A percentile compares a stretch with the other conserved stretches of the same genome.
These are phyloP conservation scores for Fonsecaea multimorphosa DNA, from an alignment of 2,329 filamentous ascomycete species.

Conservation along the genomic window DNA sequence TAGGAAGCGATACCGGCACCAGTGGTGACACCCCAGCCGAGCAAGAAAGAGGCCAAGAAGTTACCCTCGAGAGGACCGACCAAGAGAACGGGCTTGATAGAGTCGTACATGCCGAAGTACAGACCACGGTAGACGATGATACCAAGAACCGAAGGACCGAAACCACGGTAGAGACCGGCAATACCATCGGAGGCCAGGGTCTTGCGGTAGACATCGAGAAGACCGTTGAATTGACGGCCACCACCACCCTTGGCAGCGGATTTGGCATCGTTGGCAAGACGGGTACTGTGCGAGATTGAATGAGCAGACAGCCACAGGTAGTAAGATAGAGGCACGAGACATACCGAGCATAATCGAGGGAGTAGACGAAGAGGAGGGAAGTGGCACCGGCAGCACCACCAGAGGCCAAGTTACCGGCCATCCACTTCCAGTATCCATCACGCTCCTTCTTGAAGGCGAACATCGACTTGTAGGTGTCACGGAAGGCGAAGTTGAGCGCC, in stretches of 20 bases:
- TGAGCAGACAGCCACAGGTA: constrained; percentile 7
- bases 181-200: constrained; percentile 98
- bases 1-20: constrained; percentile 99
- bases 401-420: constrained; percentile 99
- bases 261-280: constrained; percentile 99
- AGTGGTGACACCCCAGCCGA: constrained; percentile 99
- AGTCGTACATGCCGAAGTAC: constrained; percentile 99
- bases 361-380: constrained; percentile 99
- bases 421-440: constrained; percentile 98
- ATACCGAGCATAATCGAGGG: constrained; percentile 89
- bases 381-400: constrained; percentile 99
- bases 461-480: constrained; percentile 99
- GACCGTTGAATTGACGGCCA: constrained; percentile 99
- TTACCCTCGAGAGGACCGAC: constrained; percentile 90
- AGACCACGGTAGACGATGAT: constrained; percentile 99
- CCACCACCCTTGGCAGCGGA: constrained; percentile 88
- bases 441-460: constrained; percentile 99
- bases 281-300: constrained; percentile 68
- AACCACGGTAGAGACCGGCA: constrained; percentile 99
- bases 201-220: constrained; percentile 99
- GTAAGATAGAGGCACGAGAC: not conserved
- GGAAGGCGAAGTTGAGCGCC: constrained; percentile 99
- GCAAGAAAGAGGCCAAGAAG: constrained; percentile 99
- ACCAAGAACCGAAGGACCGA: constrained; percentile 98
- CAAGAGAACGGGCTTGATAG: constrained; percentile 98